Conservation (phyloP, 208 protist species). For the Acanthamoeba quina region DNA sequence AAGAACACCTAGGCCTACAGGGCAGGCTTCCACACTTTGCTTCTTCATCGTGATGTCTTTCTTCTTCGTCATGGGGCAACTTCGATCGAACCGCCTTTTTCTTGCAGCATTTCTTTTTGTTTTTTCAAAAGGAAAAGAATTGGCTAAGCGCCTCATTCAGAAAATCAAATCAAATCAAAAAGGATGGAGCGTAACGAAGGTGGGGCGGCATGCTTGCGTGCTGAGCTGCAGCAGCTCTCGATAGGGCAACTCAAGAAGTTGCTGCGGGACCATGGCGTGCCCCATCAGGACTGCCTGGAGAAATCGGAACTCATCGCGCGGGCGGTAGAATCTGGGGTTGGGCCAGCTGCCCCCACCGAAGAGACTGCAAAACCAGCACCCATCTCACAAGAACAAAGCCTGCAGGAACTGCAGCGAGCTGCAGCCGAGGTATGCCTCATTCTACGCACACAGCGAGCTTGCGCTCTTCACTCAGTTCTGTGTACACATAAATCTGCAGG, state of each 20-base stretch:
- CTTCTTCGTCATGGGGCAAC: too few relatives aligned
- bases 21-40: too few relatives aligned
- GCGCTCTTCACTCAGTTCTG: not conserved
- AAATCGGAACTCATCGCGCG: not conserved
- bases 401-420: not conserved
- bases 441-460: not conserved
- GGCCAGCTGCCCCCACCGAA: not conserved
- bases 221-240: not conserved
- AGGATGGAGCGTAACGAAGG: too few relatives aligned
- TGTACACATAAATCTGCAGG: too few relatives aligned
- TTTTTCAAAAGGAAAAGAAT: too few relatives aligned
- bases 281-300: conserved; percentile 14
- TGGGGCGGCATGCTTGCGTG: not conserved
- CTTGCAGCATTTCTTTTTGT: too few relatives aligned
- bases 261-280: not conserved
- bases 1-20: not conserved
- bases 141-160: too few relatives aligned
- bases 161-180: too few relatives aligned
- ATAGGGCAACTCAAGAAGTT: not conserved
- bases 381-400: not conserved
- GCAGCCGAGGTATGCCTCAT: not conserved
- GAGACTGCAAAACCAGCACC: not conserved
- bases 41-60: too few relatives aligned
- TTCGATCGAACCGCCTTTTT: too few relatives aligned
- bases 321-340: not conserved